These are phyloP conservation scores for Yamadazyma triangularis DNA, from an alignment of 1,139 yeast genomes.

Conservation along the genomic window DNA sequence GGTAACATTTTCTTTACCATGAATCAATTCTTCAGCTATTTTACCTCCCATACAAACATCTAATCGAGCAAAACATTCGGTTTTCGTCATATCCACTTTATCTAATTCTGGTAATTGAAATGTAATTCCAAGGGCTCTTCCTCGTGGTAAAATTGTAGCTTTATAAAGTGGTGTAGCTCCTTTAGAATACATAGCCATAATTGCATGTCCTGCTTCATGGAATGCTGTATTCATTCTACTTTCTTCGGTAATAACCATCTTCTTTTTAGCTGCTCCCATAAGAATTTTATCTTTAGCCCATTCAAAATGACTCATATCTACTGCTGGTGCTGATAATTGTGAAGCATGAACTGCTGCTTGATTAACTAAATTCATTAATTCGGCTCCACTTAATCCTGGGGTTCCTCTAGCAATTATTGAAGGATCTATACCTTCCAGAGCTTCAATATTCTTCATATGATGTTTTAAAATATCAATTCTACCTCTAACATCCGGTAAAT, in stretches of 20 bases:
- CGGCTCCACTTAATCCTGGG: slow-evolving; percentile 97
- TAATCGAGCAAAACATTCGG: slow-evolving; percentile 83
- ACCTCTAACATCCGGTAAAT: slow-evolving; percentile 96
- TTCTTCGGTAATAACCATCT: slow-evolving; percentile 96
- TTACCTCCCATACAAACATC: slow-evolving; percentile 99
- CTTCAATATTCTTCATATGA: slow-evolving; percentile 88
- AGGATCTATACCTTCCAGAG: slow-evolving; percentile 82
- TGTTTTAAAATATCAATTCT: slow-evolving; percentile 88
- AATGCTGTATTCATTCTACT: slow-evolving; percentile 91
- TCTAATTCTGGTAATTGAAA: slow-evolving; percentile 99
- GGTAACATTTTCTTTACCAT: slow-evolving; percentile 90
- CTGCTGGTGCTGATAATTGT: slow-evolving; percentile 84
- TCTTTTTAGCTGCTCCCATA: slow-evolving; percentile 96
- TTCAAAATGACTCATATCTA: slow-evolving; percentile 87
- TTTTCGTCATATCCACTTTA: slow-evolving; percentile 86
- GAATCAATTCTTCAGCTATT: slow-evolving; percentile 89
- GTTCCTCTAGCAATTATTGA: slow-evolving; percentile 92
- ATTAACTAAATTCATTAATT: slow-evolving; percentile 87
- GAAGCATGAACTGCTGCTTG: slow-evolving; percentile 98
- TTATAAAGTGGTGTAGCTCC: slow-evolving; percentile 97
- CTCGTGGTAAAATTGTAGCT: slow-evolving; percentile 96
- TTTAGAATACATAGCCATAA: slow-evolving; percentile 89
- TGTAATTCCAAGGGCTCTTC: slow-evolving; percentile 93
- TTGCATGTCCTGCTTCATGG: slow-evolving; percentile 99
- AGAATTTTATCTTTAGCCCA: slow-evolving; percentile 99